Evolutionary conservation across 768 basidiomycete genomes (phyloP).

Genomic region (Suillus ampliporus): DNA sequence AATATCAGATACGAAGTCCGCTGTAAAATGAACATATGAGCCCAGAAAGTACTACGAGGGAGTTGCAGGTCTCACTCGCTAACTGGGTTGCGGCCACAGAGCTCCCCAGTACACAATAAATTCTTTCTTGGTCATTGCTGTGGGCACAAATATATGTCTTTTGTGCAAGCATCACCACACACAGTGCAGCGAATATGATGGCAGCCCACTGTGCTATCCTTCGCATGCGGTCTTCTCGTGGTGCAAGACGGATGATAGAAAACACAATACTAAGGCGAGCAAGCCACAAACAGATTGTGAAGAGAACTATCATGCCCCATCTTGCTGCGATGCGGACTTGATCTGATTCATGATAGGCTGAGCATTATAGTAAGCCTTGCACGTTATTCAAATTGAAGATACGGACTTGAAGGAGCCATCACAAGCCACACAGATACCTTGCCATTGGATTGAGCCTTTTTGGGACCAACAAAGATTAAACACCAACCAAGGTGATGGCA

Average conservation of each 20-base stretch:
- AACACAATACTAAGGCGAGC: slow-evolving; percentile 25
- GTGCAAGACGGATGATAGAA: slow-evolving; percentile 16
- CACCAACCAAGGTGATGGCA: neutral
- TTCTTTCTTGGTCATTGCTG: neutral
- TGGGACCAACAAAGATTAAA: neutral
- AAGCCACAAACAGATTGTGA: slow-evolving; percentile 9
- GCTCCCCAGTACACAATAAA: slow-evolving; percentile 5
- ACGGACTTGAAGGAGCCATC: neutral
- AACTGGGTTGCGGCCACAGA: slow-evolving; percentile 5
- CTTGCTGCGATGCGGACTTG: neutral
- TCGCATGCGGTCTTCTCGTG: slow-evolving; percentile 6
- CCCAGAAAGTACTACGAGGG: neutral
- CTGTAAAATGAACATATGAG: neutral
- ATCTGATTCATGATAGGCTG: neutral
- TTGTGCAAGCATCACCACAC: slow-evolving; percentile 13
- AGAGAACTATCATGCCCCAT: neutral
- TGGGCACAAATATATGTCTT: slow-evolving; percentile 20
- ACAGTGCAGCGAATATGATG: slow-evolving; percentile 16
- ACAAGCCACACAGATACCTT: neutral
- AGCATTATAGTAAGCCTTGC: neutral
- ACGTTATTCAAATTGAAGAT: neutral
- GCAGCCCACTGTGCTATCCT: slow-evolving; percentile 7
- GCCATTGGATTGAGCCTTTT: neutral
- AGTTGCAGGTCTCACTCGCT: neutral
- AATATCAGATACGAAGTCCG: slow-evolving; percentile 9